Conservation (phyloP, 805 yeast genomes). For the Maudiozyma serrabonitensis region DNA sequence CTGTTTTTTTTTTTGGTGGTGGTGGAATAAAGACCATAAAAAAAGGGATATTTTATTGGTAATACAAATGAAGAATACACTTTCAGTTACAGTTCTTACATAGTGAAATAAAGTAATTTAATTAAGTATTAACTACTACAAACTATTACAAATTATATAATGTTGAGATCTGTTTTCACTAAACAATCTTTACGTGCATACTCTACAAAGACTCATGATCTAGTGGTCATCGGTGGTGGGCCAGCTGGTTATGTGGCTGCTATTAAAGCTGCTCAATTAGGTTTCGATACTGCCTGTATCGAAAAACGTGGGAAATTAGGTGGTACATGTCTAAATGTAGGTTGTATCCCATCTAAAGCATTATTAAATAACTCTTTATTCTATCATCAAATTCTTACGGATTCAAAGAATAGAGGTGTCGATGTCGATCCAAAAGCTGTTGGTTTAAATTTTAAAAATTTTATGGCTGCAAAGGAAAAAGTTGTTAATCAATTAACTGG, state of each 20-base stretch:
- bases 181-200: conserved; percentile 2
- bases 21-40: no score
- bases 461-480: conserved; percentile 87
- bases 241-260: conserved; percentile 99
- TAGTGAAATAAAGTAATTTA: no score
- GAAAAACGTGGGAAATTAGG: conserved; percentile 96
- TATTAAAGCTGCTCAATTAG: conserved; percentile 95
- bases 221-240: conserved; percentile 96
- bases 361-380: conserved; percentile 88
- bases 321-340: conserved; percentile 97
- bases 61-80: no score
- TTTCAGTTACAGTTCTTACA: no score
- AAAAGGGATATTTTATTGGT: no score
- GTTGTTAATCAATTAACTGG: conserved; percentile 84
- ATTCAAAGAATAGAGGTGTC: conserved; percentile 81
- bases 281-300: conserved; percentile 88
- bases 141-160: not conserved
- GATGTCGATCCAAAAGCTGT: conserved; percentile 59
- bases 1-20: no score
- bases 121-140: no score
- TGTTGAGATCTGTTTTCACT: conserved; percentile 11
- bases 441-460: conserved; percentile 58
- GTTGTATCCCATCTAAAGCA: conserved; percentile 98
- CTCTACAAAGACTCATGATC: conserved; percentile 46
- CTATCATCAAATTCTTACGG: conserved; percentile 81